A percentile compares a stretch with the other conserved stretches of the same genome.
These are phyloP conservation scores for Elasticomyces elasticus DNA, from an alignment of 495 filamentous ascomycete species.

Conservation along the genomic window DNA sequence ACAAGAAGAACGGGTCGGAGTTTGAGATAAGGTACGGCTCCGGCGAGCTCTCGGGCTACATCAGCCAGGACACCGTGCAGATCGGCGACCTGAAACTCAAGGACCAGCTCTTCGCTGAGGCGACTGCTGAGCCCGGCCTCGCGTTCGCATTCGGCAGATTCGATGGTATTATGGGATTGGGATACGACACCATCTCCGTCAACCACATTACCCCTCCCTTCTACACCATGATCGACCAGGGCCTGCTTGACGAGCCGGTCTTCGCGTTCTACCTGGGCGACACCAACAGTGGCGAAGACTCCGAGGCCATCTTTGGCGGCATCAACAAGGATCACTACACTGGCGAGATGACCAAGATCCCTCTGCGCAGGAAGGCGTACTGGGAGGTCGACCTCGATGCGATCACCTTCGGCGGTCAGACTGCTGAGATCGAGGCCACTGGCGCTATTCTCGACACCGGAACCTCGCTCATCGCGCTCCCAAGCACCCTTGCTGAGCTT, in stretches of 20 bases:
- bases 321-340: constrained; percentile 77
- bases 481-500: constrained; percentile 85
- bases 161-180: constrained; percentile 94
- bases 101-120: constrained; percentile 89
- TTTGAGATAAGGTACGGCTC: constrained; percentile 97
- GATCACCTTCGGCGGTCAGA: constrained; percentile 73
- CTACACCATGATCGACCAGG: constrained; percentile 88
- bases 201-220: constrained; percentile 91
- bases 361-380: constrained; percentile 95
- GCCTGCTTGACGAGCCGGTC: constrained; percentile 78
- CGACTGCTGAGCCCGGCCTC: constrained; percentile 85
- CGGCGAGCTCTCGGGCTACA: constrained; percentile 85
- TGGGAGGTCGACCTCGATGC: constrained; percentile 97
- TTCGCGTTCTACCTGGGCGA: constrained; percentile 93
- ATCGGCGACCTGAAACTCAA: constrained; percentile 86
- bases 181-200: constrained; percentile 90
- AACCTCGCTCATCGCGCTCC: constrained; percentile 94
- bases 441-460: constrained; percentile 97
- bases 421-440: constrained; percentile 81
- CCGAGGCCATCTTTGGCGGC: constrained; percentile 87
- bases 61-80: constrained; percentile 72
- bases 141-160: constrained; percentile 98
- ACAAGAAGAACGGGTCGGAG: constrained; percentile 79
- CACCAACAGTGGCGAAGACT: constrained; percentile 62
- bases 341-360: constrained; percentile 84